Base-by-base conservation (phyloP, 2,329 filamentous ascomycete genomes). In the Apiospora kogelbergensis region DNA sequence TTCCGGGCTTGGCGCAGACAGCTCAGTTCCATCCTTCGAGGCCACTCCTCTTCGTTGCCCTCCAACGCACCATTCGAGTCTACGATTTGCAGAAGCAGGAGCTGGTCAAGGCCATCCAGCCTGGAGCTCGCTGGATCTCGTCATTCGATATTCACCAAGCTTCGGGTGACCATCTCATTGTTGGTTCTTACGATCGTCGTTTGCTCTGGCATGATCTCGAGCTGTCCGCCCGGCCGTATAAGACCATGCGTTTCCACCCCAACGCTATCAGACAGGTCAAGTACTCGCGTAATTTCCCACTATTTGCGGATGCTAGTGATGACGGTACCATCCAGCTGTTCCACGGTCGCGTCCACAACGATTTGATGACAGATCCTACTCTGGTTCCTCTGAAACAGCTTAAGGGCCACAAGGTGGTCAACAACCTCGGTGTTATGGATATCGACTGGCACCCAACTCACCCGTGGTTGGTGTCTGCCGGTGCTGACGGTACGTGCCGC, bases 151-250 rank as follows among this genome's bases (percentile, higher is more conserved):
- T 99, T 60, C 97, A 99, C 80, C 91, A 95, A 0, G 93, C 93
- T 22, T 60, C 53, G n/a, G 96, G 96, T 63, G 95, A 97, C 82
- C 98, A 99, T 78, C 82, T 99, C 68, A 93, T 98, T 70, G 93
- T 98, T 13, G 94, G 95, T 60, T 96, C 94, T 0, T 99, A 98
- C 82, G 96, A 99, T 82, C 91, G 95, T 73, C 90, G 95, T 63
- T 86, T 99, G 2, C 86, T 99, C 10, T 99, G 96, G 96, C 96
- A 98, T 82, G 96, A 99, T 81, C 87, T 98, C 67, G 96, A 99
- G 74, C 89, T 99, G 44, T 96, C 93, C 0, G 91, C 88, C 72
- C 90, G 93, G 65, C 96, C 96, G 0, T 98, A 97, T 85, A 98
- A 98, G 85, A 98, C 95, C 1, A 90, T 99, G 82, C 89, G 96